Base-by-base conservation (phyloP, 345 rosid species). In the Viola odorata region DNA sequence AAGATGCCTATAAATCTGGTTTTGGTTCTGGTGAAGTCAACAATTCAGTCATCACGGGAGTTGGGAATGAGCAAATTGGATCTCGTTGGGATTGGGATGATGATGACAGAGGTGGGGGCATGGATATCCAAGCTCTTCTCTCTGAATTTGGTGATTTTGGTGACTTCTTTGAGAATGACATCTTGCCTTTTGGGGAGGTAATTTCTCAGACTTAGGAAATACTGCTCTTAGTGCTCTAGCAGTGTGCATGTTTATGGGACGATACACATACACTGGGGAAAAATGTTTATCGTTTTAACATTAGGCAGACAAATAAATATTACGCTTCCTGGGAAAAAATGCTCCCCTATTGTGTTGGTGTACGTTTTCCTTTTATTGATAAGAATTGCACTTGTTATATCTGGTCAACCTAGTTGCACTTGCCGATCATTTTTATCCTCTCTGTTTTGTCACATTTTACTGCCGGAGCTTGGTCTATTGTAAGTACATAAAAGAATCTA, bases 61-160 rank as follows among this genome's bases (percentile, higher is more conserved):
- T 73, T 62, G 82, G 76, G 60, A 83, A 80, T 78, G 96, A 94
- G 53, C 88, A 81, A 67, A 72, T 73, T 69, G 96, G 86, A 62
- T 77, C 83, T 77, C 82, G 68, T 61, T 88, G 87, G 89, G 92
- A 85, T 63, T 94, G 97, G 99, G 99, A 85, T 67, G 96, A 85
- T 67, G 96, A 91, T 50, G 99, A 88, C 53, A 81, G 95, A 80
- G 97, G 87, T 47, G 77, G 65, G 70, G 91, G 77, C 67, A 88
- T 88, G 85, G 95, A 94, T 75, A 90, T 94, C 66, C 91, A 88
- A 74, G 87, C 96, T 73, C 96, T 94, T 72, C 91, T 94, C 36
- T 94, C 99, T 32, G 99, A 94, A 67, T 94, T 94, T 74, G 99
- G 99, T 72, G 99, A 91, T 76, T 94, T 94, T 69, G 96, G 97